Percentiles rank a stretch among this genome's conserved stretches.
Conservation (phyloP, 176 grass and related monocot species). For the Eremochloa ophiuroides region DNA sequence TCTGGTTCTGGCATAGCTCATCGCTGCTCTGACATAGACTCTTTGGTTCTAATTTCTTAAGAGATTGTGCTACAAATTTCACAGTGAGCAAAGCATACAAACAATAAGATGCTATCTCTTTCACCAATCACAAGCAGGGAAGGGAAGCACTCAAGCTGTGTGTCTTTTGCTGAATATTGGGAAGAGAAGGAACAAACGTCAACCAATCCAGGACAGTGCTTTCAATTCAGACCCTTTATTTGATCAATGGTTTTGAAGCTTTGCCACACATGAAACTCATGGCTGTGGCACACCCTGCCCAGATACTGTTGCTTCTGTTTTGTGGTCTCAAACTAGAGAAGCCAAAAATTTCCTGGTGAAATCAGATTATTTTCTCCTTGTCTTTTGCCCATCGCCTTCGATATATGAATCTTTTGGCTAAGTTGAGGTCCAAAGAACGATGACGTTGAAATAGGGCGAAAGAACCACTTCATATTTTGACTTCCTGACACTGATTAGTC, state of each 20-base stretch:
- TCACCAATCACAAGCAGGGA: background rate
- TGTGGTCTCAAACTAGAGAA: constrained; percentile 19
- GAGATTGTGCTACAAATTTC: background rate
- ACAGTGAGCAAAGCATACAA: background rate
- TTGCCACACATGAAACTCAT: background rate
- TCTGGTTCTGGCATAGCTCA: background rate
- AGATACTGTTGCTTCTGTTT: background rate
- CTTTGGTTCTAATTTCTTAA: background rate
- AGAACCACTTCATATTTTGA: background rate
- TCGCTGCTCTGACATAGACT: background rate
- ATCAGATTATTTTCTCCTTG: background rate
- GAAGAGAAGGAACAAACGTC: constrained; percentile 15
- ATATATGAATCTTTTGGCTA: background rate
- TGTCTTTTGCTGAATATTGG: background rate
- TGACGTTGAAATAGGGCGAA: background rate
- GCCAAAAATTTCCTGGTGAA: background rate
- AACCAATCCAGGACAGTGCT: background rate
- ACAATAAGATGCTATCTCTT: background rate
- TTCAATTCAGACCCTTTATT: background rate
- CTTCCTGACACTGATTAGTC: constrained; percentile 10
- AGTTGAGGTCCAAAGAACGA: background rate
- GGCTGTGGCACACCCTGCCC: background rate
- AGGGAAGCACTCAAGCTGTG: background rate
- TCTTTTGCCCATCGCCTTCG: background rate
- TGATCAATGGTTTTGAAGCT: background rate